Evolutionary conservation across 345 rosid species (phyloP).

Genomic region (Boechera retrofracta): DNA sequence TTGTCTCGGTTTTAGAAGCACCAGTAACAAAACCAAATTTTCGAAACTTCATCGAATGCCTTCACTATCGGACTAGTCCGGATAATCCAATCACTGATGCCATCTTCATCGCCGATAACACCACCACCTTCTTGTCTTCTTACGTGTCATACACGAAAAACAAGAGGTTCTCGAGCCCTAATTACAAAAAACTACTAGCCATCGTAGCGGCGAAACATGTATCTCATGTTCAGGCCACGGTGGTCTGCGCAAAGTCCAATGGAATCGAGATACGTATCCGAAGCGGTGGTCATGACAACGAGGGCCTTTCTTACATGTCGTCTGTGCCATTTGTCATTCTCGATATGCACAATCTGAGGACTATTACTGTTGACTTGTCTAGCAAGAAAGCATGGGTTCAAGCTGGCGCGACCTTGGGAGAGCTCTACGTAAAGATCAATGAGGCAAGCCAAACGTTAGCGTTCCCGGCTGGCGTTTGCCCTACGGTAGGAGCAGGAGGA

Average conservation of each 20-base stretch:
- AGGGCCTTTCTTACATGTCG: slow-evolving; percentile 59
- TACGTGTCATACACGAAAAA: slow-evolving; percentile 39
- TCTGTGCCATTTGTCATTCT: slow-evolving; percentile 51
- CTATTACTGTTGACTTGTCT: slow-evolving; percentile 43
- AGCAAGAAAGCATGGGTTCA: slow-evolving; percentile 47
- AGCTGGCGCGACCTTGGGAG: slow-evolving; percentile 65
- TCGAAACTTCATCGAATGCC: slow-evolving; percentile 33
- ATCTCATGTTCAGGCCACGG: slow-evolving; percentile 47
- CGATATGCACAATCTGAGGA: slow-evolving; percentile 53
- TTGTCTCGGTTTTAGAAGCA: slow-evolving; percentile 12
- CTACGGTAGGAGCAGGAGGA: slow-evolving; percentile 59
- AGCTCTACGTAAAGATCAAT: slow-evolving; percentile 50
- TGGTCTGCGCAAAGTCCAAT: slow-evolving; percentile 41
- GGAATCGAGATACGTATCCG: slow-evolving; percentile 44
- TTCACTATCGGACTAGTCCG: slow-evolving; percentile 13
- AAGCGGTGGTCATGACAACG: slow-evolving; percentile 73
- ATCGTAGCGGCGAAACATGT: slow-evolving; percentile 38
- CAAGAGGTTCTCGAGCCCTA: slow-evolving; percentile 35
- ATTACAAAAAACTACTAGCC: slow-evolving; percentile 23
- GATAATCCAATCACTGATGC: slow-evolving; percentile 35
- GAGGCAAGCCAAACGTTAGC: slow-evolving; percentile 50
- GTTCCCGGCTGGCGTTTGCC: slow-evolving; percentile 56
- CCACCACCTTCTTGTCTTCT: slow-evolving; percentile 37
- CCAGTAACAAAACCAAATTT: slow-evolving; percentile 2
- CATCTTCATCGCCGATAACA: slow-evolving; percentile 30